Conservation (phyloP, 1,284 basidiomycete species). For the Crucibulum parvulum region DNA sequence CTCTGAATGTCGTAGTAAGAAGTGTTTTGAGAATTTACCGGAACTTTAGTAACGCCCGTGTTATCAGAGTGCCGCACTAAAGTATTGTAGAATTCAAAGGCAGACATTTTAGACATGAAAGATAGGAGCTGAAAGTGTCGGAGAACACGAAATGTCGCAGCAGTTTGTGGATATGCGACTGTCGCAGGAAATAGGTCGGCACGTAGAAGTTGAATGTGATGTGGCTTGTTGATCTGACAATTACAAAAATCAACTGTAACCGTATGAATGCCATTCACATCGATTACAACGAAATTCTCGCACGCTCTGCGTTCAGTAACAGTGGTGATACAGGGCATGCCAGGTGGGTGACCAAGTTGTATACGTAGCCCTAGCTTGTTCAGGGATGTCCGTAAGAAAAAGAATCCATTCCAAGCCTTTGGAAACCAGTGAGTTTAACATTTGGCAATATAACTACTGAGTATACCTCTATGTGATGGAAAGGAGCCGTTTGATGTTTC, state of each 20-base stretch:
- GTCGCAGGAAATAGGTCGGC: constrained; percentile 24
- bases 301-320: constrained; percentile 3
- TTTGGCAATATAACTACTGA: neutral
- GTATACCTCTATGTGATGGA: neutral
- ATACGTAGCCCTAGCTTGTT: neutral
- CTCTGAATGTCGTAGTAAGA: neutral
- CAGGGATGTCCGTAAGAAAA: neutral
- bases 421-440: neutral
- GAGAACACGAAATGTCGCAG: constrained; percentile 21
- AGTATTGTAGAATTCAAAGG: constrained; percentile 27
- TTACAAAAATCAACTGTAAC: constrained; percentile 23
- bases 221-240: constrained; percentile 5
- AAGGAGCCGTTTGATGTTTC: neutral
- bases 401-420: neutral
- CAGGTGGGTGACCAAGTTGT: neutral
- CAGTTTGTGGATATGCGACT: constrained; percentile 13
- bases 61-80: constrained; percentile 25
- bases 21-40: constrained; percentile 2
- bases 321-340: neutral
- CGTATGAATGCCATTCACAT: constrained; percentile 17
- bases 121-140: constrained; percentile 24
- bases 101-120: constrained; percentile 21
- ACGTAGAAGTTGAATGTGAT: constrained; percentile 23
- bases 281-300: constrained; percentile 16
- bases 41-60: constrained; percentile 7